Evolutionary conservation across 345 rosid genomes (phyloP).

Genomic region (thale cress (Arabidopsis thaliana)): DNA sequence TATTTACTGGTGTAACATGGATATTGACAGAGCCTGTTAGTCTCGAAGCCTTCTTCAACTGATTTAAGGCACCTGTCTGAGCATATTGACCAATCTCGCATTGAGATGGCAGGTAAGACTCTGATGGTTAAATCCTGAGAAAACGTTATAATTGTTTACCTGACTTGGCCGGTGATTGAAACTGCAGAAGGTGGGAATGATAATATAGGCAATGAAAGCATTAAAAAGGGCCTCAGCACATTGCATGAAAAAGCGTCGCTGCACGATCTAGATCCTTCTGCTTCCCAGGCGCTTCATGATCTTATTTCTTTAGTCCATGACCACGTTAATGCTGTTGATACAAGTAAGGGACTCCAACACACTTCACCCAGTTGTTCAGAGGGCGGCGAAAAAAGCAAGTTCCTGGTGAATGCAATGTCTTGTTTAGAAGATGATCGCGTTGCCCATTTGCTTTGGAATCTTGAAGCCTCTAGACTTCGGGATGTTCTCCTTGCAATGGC

Average conservation of each 20-base stretch:
- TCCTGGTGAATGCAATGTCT: slow-evolving; percentile 37
- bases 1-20: slow-evolving; percentile 27
- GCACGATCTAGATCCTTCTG: slow-evolving; percentile 56
- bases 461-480: slow-evolving; percentile 58
- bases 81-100: slow-evolving; percentile 34
- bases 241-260: slow-evolving; percentile 42
- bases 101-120: slow-evolving; percentile 40
- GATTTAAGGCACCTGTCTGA: slow-evolving; percentile 24
- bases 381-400: slow-evolving; percentile 40
- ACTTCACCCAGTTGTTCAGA: slow-evolving; percentile 49
- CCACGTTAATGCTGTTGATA: slow-evolving; percentile 53
- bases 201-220: slow-evolving; percentile 40
- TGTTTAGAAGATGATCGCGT: slow-evolving; percentile 70
- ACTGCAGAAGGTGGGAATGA: slow-evolving; percentile 46
- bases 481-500: slow-evolving; percentile 72
- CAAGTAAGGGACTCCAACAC: slow-evolving; percentile 45
- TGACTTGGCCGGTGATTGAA: slow-evolving; percentile 16
- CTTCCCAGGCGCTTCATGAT: slow-evolving; percentile 65
- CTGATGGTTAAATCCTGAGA: slow-evolving; percentile 15
- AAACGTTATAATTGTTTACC: slow-evolving; percentile 13
- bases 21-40: slow-evolving; percentile 42
- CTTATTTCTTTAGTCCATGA: slow-evolving; percentile 83
- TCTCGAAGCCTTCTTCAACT: slow-evolving; percentile 28
- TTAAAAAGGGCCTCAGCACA: slow-evolving; percentile 43
- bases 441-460: slow-evolving; percentile 71